A percentile compares a stretch with the other conserved stretches of the same genome.
Evolutionary conservation across 2,329 filamentous ascomycete genomes (phyloP).

Genomic region (Macroventuria anomochaeta): DNA sequence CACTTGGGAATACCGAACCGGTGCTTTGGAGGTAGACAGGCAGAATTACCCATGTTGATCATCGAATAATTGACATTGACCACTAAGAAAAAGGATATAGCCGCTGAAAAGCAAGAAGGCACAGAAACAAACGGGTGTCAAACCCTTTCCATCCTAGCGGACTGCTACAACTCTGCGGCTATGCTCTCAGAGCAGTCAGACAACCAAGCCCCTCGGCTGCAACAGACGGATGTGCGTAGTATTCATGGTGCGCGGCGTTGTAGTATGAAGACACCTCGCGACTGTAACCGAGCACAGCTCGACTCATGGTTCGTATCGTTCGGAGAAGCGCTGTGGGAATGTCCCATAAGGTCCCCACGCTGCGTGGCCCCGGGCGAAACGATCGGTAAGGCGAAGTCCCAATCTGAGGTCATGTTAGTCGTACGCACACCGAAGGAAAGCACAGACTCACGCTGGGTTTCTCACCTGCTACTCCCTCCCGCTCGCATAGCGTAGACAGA

Average conservation of each 20-base stretch:
- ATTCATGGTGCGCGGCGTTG: not conserved
- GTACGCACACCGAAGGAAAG: slow-evolving; percentile 21
- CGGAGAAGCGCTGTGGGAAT: slow-evolving; percentile 32
- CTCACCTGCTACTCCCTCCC: slow-evolving; percentile 52
- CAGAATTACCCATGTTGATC: slow-evolving; percentile 3
- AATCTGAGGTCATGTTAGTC: slow-evolving; percentile 42
- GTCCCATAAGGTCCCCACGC: slow-evolving; percentile 34
- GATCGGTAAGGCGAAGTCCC: slow-evolving; percentile 50
- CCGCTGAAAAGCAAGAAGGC: slow-evolving; percentile 11
- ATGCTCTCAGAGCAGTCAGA: not conserved
- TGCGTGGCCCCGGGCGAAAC: slow-evolving; percentile 48
- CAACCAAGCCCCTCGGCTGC: slow-evolving; percentile 3
- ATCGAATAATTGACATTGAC: slow-evolving; percentile 3
- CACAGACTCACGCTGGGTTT: slow-evolving; percentile 35
- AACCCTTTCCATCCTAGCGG: slow-evolving; percentile 6
- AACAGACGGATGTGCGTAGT: slow-evolving; percentile 2
- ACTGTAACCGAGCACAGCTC: slow-evolving; percentile 9
- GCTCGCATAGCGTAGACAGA: slow-evolving; percentile 47
- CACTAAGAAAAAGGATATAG: slow-evolving; percentile 14
- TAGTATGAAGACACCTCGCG: slow-evolving; percentile 1
- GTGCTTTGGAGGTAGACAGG: slow-evolving; percentile 3
- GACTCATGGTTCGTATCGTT: not conserved
- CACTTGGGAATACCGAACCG: slow-evolving; percentile 8
- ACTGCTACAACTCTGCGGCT: slow-evolving; percentile 10
- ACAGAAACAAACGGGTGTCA: slow-evolving; percentile 10